These are phyloP conservation scores for Talaromyces liani DNA, from an alignment of 495 filamentous ascomycete species.

Conservation along the genomic window DNA sequence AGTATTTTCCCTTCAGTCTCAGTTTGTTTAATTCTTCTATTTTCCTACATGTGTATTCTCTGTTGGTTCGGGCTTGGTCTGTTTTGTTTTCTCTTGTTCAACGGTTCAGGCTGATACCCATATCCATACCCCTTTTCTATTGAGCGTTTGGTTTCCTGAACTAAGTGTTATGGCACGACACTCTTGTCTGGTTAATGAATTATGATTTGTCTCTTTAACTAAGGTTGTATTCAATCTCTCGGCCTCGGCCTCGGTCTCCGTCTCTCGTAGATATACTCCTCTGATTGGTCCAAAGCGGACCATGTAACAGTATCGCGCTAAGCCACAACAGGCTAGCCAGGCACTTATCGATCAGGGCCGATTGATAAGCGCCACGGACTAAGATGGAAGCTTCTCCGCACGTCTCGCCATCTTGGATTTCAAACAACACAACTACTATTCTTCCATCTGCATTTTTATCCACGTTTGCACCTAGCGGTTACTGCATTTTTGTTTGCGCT, in stretches of 20 bases:
- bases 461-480: neutral
- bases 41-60: neutral
- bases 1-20: neutral
- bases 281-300: neutral
- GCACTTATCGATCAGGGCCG: neutral
- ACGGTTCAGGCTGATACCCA: neutral
- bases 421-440: neutral
- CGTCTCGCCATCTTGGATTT: neutral
- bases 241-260: no score
- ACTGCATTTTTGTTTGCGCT: neutral
- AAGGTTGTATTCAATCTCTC: neutral
- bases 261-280: neutral
- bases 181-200: neutral
- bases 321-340: neutral
- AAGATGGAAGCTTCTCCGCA: conserved; percentile 7
- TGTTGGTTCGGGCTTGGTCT: neutral
- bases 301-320: neutral
- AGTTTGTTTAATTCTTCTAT: neutral
- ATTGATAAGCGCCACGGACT: neutral
- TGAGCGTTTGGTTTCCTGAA: neutral
- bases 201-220: neutral
- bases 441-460: neutral
- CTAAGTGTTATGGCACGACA: neutral
- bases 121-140: neutral
- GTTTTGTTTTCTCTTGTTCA: neutral